Conservation (phyloP, 805 yeast genomes). For the Kuraishia floccosa region DNA sequence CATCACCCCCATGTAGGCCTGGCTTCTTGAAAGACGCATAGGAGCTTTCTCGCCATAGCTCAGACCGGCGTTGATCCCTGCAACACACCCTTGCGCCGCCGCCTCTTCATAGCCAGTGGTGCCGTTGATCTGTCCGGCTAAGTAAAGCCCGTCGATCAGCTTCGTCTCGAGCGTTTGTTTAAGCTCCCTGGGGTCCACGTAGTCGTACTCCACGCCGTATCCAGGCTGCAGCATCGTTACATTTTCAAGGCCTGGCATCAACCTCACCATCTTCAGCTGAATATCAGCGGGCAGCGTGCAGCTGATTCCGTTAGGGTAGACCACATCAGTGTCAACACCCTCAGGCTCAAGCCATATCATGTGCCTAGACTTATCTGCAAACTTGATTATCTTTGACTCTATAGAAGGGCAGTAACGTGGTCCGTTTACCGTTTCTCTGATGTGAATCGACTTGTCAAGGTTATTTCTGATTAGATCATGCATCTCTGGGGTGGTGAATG, state of each 20-base stretch:
- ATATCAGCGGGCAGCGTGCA: conserved; percentile 94
- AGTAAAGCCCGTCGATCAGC: conserved; percentile 58
- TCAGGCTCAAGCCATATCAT: conserved; percentile 95
- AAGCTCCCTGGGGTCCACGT: conserved; percentile 87
- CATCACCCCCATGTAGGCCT: conserved; percentile 86
- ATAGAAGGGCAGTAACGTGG: conserved; percentile 97
- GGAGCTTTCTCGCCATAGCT: conserved; percentile 24
- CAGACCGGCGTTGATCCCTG: conserved; percentile 92
- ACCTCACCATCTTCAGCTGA: conserved; percentile 59
- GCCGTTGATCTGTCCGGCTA: conserved; percentile 98
- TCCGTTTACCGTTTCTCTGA: conserved; percentile 87
- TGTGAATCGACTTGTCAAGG: conserved; percentile 77
- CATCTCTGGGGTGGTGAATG: conserved; percentile 65
- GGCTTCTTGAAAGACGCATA: conserved; percentile 55
- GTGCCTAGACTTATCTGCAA: conserved; percentile 66
- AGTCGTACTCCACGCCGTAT: conserved; percentile 98
- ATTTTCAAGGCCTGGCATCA: conserved; percentile 83
- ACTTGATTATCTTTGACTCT: conserved; percentile 78
- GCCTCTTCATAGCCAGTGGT: conserved; percentile 99
- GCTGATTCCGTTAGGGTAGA: conserved; percentile 94
- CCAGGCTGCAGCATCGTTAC: conserved; percentile 91
- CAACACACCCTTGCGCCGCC: conserved; percentile 90
- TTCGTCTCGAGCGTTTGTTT: conserved; percentile 73
- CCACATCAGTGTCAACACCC: conserved; percentile 76
- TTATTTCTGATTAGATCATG: conserved; percentile 63